Conservation (phyloP, 2,329 filamentous ascomycete species). For the Beauveria rudraprayagi region DNA sequence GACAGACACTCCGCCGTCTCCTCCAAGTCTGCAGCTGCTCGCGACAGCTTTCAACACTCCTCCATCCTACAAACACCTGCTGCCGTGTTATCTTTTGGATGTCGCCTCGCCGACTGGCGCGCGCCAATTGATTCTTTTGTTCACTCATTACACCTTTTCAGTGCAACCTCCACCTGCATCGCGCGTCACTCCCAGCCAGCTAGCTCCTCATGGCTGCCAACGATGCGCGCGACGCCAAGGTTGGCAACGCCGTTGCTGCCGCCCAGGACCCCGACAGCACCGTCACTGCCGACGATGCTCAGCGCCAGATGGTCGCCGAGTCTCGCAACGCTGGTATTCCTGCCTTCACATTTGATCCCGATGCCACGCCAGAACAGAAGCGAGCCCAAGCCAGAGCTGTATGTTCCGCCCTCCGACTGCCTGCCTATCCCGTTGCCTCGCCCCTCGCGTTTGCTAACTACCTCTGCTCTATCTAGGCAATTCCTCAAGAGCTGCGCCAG, state of each 20-base stretch:
- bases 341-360: conserved; percentile 79
- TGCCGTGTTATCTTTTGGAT: background rate
- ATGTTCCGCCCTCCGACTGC: conserved; percentile 25
- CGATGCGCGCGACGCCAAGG: conserved; percentile 8
- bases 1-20: background rate
- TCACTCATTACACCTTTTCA: no score
- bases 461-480: conserved; percentile 21
- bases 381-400: conserved; percentile 70
- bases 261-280: conserved; percentile 61
- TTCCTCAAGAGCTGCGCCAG: conserved; percentile 29
- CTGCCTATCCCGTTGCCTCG: background rate
- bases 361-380: conserved; percentile 79
- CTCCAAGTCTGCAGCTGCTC: background rate
- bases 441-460: background rate
- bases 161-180: background rate
- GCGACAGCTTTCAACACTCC: background rate
- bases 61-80: background rate
- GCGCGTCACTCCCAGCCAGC: background rate
- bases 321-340: conserved; percentile 69
- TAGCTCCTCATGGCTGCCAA: conserved; percentile 4
- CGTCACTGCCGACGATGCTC: conserved; percentile 61
- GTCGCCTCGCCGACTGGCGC: conserved; percentile 9
- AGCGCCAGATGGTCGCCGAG: conserved; percentile 67
- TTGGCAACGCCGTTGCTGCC: conserved; percentile 6
- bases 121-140: conserved; percentile 7